phyloP scores from a whole-genome alignment of 1,139 yeast genomes.

The Kodamaea ohmeri region DNA sequence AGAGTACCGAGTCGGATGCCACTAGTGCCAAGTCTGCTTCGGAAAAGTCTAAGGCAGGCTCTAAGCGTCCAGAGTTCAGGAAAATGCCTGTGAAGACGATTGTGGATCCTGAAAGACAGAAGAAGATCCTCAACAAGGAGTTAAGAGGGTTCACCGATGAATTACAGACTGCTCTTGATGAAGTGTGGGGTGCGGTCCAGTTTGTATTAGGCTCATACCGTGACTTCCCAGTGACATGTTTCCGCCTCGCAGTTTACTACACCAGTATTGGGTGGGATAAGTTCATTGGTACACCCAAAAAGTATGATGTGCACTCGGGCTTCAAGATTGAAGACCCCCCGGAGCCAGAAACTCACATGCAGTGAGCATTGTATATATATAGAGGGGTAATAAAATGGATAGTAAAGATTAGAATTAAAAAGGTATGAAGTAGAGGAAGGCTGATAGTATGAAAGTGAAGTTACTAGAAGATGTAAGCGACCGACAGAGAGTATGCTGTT shows the following conservation, averaged over 20 bases:
- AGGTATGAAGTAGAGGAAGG: too few species aligned
- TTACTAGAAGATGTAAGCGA: too few species aligned
- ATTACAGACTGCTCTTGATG: constrained; percentile 52
- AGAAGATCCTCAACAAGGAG: constrained; percentile 13
- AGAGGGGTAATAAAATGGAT: background rate
- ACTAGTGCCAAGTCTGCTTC: too few species aligned
- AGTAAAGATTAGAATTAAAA: too few species aligned
- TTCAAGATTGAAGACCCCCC: constrained; percentile 6
- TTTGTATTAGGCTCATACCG: constrained; percentile 68
- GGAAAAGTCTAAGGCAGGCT: background rate
- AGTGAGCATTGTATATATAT: too few species aligned
- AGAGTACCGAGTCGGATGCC: too few species aligned
- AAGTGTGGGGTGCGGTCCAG: constrained; percentile 59
- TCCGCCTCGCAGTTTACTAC: constrained; percentile 47
- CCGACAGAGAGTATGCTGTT: too few species aligned
- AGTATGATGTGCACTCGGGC: constrained; percentile 14
- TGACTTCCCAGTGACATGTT: constrained; percentile 64
- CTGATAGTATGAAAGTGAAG: too few species aligned
- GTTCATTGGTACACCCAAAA: constrained; percentile 58
- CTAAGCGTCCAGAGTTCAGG: constrained; percentile 10
- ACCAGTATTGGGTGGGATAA: constrained; percentile 63
- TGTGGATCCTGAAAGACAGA: constrained; percentile 13
- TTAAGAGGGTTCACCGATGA: constrained; percentile 35
- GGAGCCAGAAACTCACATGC: background rate
- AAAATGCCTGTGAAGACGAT: constrained; percentile 11